These are phyloP conservation scores for Cutaneotrichosporon sp. DNA, from an alignment of 1,284 basidiomycete genomes.

Conservation along the genomic window DNA sequence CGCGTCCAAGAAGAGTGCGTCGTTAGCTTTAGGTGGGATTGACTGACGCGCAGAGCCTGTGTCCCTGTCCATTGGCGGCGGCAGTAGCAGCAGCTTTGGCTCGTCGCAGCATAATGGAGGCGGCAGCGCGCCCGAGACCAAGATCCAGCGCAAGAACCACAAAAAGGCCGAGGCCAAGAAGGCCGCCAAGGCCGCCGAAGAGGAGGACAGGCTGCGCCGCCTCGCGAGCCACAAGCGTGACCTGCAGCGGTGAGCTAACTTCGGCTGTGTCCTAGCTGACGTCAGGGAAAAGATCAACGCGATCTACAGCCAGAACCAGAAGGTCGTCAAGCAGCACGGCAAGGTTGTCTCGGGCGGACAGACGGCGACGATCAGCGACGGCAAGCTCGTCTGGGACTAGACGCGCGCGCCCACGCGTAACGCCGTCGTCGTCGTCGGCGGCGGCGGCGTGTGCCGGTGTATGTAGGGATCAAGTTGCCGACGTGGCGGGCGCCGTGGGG, in stretches of 20 bases:
- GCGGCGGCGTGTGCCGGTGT: too few species aligned
- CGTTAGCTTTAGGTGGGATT: neutral
- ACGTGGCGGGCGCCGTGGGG: neutral
- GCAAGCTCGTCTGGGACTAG: constrained; percentile 43
- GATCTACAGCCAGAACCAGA: constrained; percentile 30
- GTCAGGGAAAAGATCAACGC: constrained; percentile 39
- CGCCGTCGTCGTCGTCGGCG: too few species aligned
- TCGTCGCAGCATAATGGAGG: neutral
- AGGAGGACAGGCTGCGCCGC: constrained; percentile 35
- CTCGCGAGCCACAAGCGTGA: constrained; percentile 37
- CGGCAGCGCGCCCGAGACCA: constrained; percentile 19
- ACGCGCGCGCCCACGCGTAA: too few species aligned
- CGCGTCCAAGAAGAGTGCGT: constrained; percentile 38
- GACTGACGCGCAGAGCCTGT: constrained; percentile 28
- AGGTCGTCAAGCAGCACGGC: constrained; percentile 21
- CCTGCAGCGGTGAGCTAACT: constrained; percentile 32
- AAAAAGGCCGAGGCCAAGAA: constrained; percentile 45
- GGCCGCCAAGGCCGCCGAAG: constrained; percentile 34
- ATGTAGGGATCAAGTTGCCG: too few species aligned
- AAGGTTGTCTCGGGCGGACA: constrained; percentile 16
- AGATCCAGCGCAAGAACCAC: constrained; percentile 41
- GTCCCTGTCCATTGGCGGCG: constrained; percentile 24
- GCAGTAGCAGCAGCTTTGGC: neutral
- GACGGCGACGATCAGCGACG: constrained; percentile 31
- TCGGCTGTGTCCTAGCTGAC: neutral